Conservation (phyloP, 306 rosid species). For the Macrotyloma uniflorum region DNA sequence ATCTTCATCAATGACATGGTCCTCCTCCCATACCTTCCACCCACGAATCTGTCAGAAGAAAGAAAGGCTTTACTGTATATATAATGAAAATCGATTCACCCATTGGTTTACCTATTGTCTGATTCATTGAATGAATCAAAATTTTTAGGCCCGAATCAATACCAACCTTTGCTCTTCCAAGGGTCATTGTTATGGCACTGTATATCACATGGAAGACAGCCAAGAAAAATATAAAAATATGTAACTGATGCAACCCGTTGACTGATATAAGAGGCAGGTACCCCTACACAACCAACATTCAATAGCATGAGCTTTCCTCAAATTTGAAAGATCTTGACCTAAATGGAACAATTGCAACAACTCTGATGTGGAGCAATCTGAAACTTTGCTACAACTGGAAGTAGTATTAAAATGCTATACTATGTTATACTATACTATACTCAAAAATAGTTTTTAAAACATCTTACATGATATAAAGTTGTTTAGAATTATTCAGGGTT, state of each 20-base stretch:
- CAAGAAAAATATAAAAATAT: slow-evolving; percentile 93
- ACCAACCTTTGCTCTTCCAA: slow-evolving; percentile 87
- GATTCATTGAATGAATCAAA: background rate
- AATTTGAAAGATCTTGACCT: background rate
- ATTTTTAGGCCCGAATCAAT: background rate
- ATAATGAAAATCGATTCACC: background rate
- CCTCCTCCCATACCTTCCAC: slow-evolving; percentile 86
- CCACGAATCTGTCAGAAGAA: slow-evolving; percentile 59
- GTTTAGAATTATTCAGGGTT: background rate
- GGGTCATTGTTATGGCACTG: slow-evolving; percentile 82
- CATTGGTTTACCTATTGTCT: background rate
- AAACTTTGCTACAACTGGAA: background rate
- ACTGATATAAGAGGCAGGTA: slow-evolving; percentile 69
- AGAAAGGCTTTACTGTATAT: background rate
- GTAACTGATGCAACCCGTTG: slow-evolving; percentile 80
- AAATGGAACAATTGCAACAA: background rate
- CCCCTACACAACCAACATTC: slow-evolving; percentile 57
- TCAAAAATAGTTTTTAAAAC: background rate
- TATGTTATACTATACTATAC: background rate
- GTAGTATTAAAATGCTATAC: background rate
- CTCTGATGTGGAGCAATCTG: background rate
- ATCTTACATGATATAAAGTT: background rate
- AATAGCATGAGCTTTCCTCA: background rate
- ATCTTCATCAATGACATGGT: slow-evolving; percentile 50
- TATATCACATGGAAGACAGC: slow-evolving; percentile 84